Evolutionary conservation across 768 basidiomycete genomes (phyloP).

Genomic region (Trametes punicea): DNA sequence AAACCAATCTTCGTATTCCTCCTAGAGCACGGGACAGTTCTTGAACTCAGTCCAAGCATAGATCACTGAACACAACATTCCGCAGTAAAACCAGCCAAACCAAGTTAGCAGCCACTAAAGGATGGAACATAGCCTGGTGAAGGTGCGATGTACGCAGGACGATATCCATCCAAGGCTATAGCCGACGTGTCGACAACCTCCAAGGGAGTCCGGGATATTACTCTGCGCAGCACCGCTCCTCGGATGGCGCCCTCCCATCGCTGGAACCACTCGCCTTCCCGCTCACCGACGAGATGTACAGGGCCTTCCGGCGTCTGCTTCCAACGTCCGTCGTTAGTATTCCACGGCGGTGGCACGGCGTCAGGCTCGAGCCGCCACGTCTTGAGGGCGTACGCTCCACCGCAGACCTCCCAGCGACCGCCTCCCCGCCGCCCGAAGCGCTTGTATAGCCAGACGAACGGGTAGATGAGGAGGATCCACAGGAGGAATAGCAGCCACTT

Average conservation of each 20-base stretch:
- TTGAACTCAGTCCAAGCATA: too few relatives aligned
- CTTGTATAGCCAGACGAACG: constrained; percentile 79
- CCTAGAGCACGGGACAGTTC: too few relatives aligned
- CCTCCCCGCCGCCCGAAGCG: constrained; percentile 66
- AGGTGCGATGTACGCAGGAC: background rate
- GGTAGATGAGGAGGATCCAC: constrained; percentile 68
- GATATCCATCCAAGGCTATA: constrained; percentile 33
- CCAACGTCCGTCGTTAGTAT: constrained; percentile 11
- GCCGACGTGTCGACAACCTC: constrained; percentile 20
- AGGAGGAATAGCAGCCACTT: constrained; percentile 69
- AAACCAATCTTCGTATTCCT: too few relatives aligned
- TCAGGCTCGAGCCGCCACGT: constrained; percentile 26
- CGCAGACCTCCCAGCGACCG: constrained; percentile 73
- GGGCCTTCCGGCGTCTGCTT: constrained; percentile 31
- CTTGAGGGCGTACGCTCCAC: constrained; percentile 73
- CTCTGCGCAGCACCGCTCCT: constrained; percentile 44
- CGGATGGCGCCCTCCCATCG: constrained; percentile 70
- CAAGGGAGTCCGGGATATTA: constrained; percentile 17
- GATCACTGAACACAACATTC: too few relatives aligned
- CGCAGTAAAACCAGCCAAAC: too few relatives aligned
- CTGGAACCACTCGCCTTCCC: constrained; percentile 78
- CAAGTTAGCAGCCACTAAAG: too few relatives aligned
- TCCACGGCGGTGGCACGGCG: background rate
- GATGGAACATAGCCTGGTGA: too few relatives aligned
- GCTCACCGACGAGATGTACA: constrained; percentile 50